Evolutionary conservation across 345 rosid genomes (phyloP), one percentile per base, ranked within the genome.

Genomic region (Brassica rapa): DNA sequence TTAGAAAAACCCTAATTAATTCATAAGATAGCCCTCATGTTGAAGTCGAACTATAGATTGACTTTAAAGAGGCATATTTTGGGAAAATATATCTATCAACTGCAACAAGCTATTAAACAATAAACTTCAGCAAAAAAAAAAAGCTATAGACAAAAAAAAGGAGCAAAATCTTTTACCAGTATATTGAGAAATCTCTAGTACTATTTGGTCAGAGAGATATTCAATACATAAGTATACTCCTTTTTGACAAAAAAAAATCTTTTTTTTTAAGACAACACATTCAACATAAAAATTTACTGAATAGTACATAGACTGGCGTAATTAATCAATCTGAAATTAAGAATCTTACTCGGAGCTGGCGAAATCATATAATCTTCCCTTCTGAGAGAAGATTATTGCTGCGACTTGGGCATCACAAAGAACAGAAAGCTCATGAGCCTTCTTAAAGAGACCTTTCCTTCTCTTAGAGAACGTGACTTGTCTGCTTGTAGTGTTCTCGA

Each of bases 391-490:
- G 78, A 85, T 63, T 27, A 86, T 71, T n/a, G 80, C 82, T 6
- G 86, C 85, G 62, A 88, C 83, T 79, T 88, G 88, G 2, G 86
- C 87, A 75, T 88, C 89, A 62, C 88, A 86, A 10, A 88, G 85
- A 79, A 88, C 83, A 2, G 86, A 85, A 66, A 86, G 84, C 84
- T 88, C 92, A 68, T 57, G 68, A 66, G 90, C 92, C 76, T 86
- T 88, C 88, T 88, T 88, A 76, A 86, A 37, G 39, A 88, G 83
- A 56, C 91, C 91, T 12, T 43, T 85, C 68, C 87, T 83, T 12
- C 91, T 78, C 65, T 86, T 88, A 0, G 85, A 85, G 59, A 88
- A 88, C 10, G 92, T 88, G 70, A 83, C 92, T 78, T 86, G 92
- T 73, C 92, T 76, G 80, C 88, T 85, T 8, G 86, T 78, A 5